Evolutionary conservation across 805 yeast genomes (phyloP).

Genomic region (Wickerhamomyces ciferrii): DNA sequence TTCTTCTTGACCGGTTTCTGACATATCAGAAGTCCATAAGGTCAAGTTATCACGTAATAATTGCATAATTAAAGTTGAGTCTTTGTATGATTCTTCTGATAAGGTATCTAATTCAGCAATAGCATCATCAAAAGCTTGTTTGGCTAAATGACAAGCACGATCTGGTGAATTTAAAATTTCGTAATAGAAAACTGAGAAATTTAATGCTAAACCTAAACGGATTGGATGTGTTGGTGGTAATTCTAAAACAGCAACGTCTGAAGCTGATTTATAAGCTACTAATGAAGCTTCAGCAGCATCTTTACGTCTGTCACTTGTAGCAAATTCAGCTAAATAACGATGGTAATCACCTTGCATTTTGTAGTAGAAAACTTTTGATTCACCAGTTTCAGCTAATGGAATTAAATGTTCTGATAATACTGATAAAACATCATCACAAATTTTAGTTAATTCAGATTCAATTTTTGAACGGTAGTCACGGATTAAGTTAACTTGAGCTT

Average conservation of each 20-base stretch:
- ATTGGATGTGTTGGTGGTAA: constrained; percentile 99
- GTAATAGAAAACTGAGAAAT: constrained; percentile 96
- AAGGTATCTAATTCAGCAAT: constrained; percentile 97
- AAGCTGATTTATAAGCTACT: constrained; percentile 92
- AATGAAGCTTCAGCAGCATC: constrained; percentile 88
- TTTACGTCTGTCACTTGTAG: constrained; percentile 85
- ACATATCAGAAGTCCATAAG: constrained; percentile 94
- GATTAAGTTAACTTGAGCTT: constrained; percentile 81
- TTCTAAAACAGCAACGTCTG: constrained; percentile 95
- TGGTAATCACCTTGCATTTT: constrained; percentile 99
- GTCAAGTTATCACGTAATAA: constrained; percentile 97
- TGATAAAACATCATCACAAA: constrained; percentile 88
- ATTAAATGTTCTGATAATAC: constrained; percentile 88
- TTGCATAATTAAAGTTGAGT: constrained; percentile 98
- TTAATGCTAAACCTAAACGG: constrained; percentile 95
- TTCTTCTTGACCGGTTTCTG: constrained; percentile 69
- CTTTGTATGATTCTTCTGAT: constrained; percentile 97
- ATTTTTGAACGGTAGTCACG: constrained; percentile 93
- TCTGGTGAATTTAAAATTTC: constrained; percentile 98
- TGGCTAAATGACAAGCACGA: constrained; percentile 97
- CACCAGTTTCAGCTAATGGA: constrained; percentile 93
- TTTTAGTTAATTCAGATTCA: constrained; percentile 86
- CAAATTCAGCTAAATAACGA: constrained; percentile 97
- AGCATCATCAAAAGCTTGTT: constrained; percentile 98
- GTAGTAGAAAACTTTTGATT: constrained; percentile 95